phyloP scores from a whole-genome alignment of 768 basidiomycete species.

The Tubosaeta sp. region DNA sequence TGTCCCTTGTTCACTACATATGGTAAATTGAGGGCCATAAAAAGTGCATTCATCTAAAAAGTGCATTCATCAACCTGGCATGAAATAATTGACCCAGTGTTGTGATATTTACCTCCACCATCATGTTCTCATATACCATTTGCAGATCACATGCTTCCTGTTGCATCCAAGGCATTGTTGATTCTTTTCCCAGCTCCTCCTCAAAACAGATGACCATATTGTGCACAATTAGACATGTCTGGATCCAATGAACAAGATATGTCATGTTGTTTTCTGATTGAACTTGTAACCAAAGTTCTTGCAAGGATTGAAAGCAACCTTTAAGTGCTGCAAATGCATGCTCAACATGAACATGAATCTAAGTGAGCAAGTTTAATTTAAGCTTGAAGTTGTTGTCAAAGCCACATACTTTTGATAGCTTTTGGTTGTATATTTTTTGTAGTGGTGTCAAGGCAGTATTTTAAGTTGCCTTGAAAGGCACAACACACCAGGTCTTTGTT shows the following conservation, averaged over 20 bases:
- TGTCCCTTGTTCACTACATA: background rate
- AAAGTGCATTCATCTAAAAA: no score
- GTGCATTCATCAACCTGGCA: background rate
- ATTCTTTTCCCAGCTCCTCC: background rate
- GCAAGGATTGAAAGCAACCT: background rate
- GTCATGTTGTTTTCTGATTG: background rate
- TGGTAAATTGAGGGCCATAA: background rate
- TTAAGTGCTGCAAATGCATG: constrained; percentile 3
- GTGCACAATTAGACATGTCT: background rate
- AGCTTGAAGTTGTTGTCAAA: no score
- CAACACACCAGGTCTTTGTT: background rate
- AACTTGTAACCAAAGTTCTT: background rate
- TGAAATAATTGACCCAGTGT: background rate
- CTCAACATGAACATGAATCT: background rate
- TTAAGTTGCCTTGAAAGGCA: no score
- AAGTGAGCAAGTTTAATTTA: background rate
- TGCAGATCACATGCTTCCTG: background rate
- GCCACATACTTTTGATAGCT: background rate
- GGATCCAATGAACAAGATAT: background rate
- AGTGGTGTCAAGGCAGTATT: background rate
- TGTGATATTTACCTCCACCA: background rate
- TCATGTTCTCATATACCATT: background rate
- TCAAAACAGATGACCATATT: background rate
- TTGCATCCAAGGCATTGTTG: background rate
- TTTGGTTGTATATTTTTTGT: background rate